These are phyloP conservation scores for Saccharum officinarum DNA, from an alignment of 176 grass and related monocot genomes.

Conservation along the genomic window DNA sequence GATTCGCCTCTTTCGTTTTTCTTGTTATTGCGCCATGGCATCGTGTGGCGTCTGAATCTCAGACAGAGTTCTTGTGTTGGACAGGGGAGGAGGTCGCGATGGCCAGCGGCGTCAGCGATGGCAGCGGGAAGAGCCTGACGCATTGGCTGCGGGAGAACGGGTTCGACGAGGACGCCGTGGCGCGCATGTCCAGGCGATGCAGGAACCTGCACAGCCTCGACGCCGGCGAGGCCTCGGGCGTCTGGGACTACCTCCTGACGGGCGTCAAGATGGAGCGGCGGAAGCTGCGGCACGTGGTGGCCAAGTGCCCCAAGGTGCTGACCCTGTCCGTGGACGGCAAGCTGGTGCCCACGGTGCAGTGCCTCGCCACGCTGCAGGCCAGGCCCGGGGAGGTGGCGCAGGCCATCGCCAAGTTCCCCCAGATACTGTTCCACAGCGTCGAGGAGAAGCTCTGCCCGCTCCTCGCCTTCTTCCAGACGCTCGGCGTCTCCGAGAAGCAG, in stretches of 20 bases:
- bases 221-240: conserved; percentile 50
- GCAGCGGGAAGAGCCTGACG: conserved; percentile 40
- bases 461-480: conserved; percentile 80
- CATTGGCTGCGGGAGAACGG: conserved; percentile 78
- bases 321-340: conserved; percentile 63
- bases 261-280: conserved; percentile 69
- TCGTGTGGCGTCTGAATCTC: background rate
- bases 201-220: conserved; percentile 58
- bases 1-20: background rate
- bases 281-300: conserved; percentile 74
- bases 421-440: conserved; percentile 83
- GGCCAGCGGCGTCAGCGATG: conserved; percentile 33
- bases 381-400: conserved; percentile 76
- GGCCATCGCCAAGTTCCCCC: conserved; percentile 82
- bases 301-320: conserved; percentile 94
- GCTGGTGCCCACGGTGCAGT: conserved; percentile 88
- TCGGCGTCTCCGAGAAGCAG: conserved; percentile 85
- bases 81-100: conserved; percentile 21
- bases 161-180: conserved; percentile 67
- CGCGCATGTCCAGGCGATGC: conserved; percentile 66
- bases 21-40: background rate
- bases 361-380: conserved; percentile 67
- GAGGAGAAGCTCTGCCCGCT: conserved; percentile 97
- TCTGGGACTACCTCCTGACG: conserved; percentile 78
- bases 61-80: background rate